Evolutionary conservation across 1,284 basidiomycete species (phyloP).

Genomic region (Boletus calvinii): DNA sequence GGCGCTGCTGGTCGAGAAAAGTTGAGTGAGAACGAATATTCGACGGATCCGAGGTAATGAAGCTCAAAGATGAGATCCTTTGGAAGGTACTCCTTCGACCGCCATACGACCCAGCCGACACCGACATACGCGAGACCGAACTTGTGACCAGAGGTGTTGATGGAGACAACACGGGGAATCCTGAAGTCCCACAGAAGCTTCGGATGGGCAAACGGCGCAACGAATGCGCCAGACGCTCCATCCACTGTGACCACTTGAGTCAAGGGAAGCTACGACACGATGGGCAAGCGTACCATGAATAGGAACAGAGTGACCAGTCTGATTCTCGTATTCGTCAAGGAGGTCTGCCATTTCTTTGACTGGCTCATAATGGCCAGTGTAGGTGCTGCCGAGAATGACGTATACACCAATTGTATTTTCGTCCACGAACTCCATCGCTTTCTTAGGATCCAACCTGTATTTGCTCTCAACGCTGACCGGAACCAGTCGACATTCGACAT

Average conservation of each 20-base stretch:
- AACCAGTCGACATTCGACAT: slow-evolving; percentile 83
- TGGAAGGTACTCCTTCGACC: slow-evolving; percentile 72
- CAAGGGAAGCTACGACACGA: slow-evolving; percentile 20
- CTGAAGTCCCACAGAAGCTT: slow-evolving; percentile 85
- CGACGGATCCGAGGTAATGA: slow-evolving; percentile 70
- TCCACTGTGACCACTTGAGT: slow-evolving; percentile 49
- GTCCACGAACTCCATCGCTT: slow-evolving; percentile 84
- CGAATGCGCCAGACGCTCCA: slow-evolving; percentile 78
- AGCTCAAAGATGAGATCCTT: slow-evolving; percentile 94
- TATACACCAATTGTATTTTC: slow-evolving; percentile 90
- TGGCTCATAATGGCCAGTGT: slow-evolving; percentile 92
- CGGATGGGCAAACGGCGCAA: slow-evolving; percentile 83
- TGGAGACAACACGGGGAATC: slow-evolving; percentile 84
- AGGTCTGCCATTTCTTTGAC: slow-evolving; percentile 85
- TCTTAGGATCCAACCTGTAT: slow-evolving; percentile 83
- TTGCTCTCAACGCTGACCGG: slow-evolving; percentile 74
- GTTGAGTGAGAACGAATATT: slow-evolving; percentile 87
- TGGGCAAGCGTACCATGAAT: slow-evolving; percentile 67
- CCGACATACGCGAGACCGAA: slow-evolving; percentile 88
- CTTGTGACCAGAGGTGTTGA: slow-evolving; percentile 89
- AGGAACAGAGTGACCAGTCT: slow-evolving; percentile 77
- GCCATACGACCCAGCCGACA: slow-evolving; percentile 88
- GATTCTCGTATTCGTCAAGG: slow-evolving; percentile 83
- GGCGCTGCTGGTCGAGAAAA: slow-evolving; percentile 91
- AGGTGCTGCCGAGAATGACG: slow-evolving; percentile 83